Conservation (phyloP, 2,329 filamentous ascomycete genomes). For the Cladosporium velox region DNA sequence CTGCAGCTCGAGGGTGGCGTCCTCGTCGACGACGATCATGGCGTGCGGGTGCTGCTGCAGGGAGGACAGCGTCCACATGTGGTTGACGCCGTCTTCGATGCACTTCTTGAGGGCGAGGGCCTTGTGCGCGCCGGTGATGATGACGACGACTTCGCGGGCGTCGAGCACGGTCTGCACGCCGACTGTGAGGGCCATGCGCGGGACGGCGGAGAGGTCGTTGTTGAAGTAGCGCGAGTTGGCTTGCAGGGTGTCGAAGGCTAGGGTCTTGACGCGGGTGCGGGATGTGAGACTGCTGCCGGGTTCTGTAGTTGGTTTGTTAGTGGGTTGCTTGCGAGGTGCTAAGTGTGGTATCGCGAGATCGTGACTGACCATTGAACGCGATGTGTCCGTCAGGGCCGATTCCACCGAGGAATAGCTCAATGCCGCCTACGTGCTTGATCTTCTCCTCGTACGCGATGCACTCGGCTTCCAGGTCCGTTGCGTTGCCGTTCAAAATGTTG, state of each 20-base stretch:
- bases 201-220: slow-evolving; percentile 72
- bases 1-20: slow-evolving; percentile 55
- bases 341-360: not conserved
- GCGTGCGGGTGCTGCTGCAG: slow-evolving; percentile 79
- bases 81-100: slow-evolving; percentile 79
- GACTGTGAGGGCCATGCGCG: slow-evolving; percentile 80
- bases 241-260: slow-evolving; percentile 83
- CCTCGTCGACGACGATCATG: slow-evolving; percentile 81
- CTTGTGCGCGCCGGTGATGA: slow-evolving; percentile 81
- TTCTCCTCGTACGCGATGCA: slow-evolving; percentile 78
- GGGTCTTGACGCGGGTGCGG: slow-evolving; percentile 79
- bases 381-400: slow-evolving; percentile 87
- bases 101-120: slow-evolving; percentile 76
- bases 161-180: slow-evolving; percentile 83
- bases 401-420: slow-evolving; percentile 82
- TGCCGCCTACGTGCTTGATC: slow-evolving; percentile 73
- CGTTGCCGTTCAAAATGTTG: slow-evolving; percentile 81
- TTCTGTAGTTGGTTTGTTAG: slow-evolving; percentile 77
- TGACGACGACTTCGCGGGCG: slow-evolving; percentile 77
- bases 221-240: slow-evolving; percentile 84
- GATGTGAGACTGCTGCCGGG: slow-evolving; percentile 77
- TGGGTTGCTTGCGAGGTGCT: slow-evolving; percentile 62
- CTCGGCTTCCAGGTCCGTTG: slow-evolving; percentile 71
- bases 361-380: slow-evolving; percentile 66
- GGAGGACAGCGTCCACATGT: slow-evolving; percentile 86